Percentiles rank a stretch among this genome's conserved stretches.
Evolutionary conservation across 495 filamentous ascomycete genomes (phyloP).

Genomic region (Lophium mytilinum): DNA sequence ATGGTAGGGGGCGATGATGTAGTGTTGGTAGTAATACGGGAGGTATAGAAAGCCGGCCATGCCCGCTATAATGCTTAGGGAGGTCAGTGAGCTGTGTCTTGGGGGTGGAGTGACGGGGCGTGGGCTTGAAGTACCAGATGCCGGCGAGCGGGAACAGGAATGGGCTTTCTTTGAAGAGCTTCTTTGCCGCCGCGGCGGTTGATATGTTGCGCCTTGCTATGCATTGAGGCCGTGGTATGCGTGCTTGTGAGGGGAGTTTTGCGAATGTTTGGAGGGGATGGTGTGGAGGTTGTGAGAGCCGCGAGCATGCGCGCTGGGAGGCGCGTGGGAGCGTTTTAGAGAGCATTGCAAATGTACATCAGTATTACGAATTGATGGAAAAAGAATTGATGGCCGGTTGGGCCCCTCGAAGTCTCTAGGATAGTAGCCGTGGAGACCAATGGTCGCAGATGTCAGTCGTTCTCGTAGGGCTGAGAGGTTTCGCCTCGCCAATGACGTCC

Average conservation of each 20-base stretch:
- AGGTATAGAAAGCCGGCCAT: conserved; percentile 44
- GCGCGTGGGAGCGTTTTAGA: conserved; percentile 11
- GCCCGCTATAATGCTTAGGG: conserved; percentile 34
- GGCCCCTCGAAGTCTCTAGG: neutral
- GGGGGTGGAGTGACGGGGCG: neutral
- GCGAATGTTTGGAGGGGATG: conserved; percentile 8
- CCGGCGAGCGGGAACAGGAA: conserved; percentile 30
- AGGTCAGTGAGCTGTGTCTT: conserved; percentile 1
- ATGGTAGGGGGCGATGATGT: conserved; percentile 56
- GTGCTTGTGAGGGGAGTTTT: conserved; percentile 12
- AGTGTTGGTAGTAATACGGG: conserved; percentile 57
- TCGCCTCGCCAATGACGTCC: conserved; percentile 11
- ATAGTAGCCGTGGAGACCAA: neutral
- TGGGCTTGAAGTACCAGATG: conserved; percentile 10
- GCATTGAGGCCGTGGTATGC: conserved; percentile 8
- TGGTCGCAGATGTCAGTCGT: neutral
- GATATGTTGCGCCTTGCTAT: conserved; percentile 8
- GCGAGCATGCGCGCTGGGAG: neutral
- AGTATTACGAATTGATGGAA: neutral
- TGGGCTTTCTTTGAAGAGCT: conserved; percentile 16
- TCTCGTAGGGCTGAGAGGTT: conserved; percentile 14
- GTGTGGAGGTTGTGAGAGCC: conserved; percentile 13
- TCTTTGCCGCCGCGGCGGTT: neutral
- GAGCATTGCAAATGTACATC: conserved; percentile 10
- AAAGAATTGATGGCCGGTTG: neutral